Percentiles rank a stretch among this genome's conserved stretches.
These are phyloP conservation scores for Colletotrichum lindemuthianum DNA, from an alignment of 2,329 filamentous ascomycete species.

Conservation along the genomic window DNA sequence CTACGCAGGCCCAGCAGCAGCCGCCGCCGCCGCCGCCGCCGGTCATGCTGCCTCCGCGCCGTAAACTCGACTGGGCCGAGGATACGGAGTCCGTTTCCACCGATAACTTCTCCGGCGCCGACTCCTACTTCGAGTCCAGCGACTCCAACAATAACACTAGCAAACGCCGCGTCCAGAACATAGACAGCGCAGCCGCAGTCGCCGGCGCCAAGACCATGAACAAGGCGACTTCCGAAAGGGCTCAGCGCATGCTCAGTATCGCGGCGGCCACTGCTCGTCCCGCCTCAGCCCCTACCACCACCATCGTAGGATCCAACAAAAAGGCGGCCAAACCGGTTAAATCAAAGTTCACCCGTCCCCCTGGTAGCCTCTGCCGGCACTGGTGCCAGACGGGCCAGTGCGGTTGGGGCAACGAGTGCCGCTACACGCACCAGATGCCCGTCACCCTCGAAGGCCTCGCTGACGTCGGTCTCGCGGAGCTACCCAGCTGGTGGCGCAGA, in stretches of 20 bases:
- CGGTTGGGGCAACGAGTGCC: slow-evolving; percentile 55
- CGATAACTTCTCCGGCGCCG: slow-evolving; percentile 24
- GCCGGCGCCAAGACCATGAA: background rate
- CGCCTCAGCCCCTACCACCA: background rate
- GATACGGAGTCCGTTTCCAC: slow-evolving; percentile 30
- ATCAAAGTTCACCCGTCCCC: slow-evolving; percentile 13
- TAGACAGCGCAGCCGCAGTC: too few species aligned
- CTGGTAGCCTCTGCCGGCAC: slow-evolving; percentile 51
- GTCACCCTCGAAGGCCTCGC: slow-evolving; percentile 50
- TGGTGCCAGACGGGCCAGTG: slow-evolving; percentile 62
- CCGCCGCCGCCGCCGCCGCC: background rate
- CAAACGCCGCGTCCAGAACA: background rate
- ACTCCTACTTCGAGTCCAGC: slow-evolving; percentile 12
- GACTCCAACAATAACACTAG: background rate
- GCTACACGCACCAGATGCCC: slow-evolving; percentile 60
- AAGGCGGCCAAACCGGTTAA: slow-evolving; percentile 16
- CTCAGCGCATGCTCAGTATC: slow-evolving; percentile 18
- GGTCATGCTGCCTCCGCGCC: slow-evolving; percentile 2
- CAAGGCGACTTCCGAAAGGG: slow-evolving; percentile 11
- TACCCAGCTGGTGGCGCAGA: slow-evolving; percentile 55
- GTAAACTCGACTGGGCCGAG: slow-evolving; percentile 31
- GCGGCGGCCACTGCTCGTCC: slow-evolving; percentile 3
- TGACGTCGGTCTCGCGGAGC: slow-evolving; percentile 52
- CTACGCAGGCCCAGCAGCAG: too few species aligned
- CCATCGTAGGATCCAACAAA: background rate